Evolutionary conservation across 78 protist genomes (phyloP).

Genomic region (slime mould (Dictyostelium discoideum)): dicty_2.7 NC_007090.3:68001-68500

Average conservation of each 20-base stretch:
- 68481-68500: not conserved
- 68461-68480: not conserved
- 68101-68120: constrained; percentile 60
- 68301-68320: not conserved
- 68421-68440: not conserved
- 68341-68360: constrained; percentile 9
- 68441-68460: not conserved
- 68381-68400: not conserved
- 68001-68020: not conserved
- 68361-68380: constrained; percentile 28
- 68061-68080: not conserved
- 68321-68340: too few relatives aligned
- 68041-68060: not conserved
- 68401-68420: not conserved
- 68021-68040: not conserved
- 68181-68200: not conserved
- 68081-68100: not conserved
- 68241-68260: not conserved
- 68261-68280: not conserved
- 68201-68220: constrained; percentile 33
- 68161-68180: constrained; percentile 35
- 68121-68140: constrained; percentile 58
- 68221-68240: constrained; percentile 4
- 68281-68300: not conserved
- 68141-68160: constrained; percentile 62